Base-by-base conservation (phyloP, 495 filamentous ascomycete genomes). In the Talaromyces ruber region DNA sequence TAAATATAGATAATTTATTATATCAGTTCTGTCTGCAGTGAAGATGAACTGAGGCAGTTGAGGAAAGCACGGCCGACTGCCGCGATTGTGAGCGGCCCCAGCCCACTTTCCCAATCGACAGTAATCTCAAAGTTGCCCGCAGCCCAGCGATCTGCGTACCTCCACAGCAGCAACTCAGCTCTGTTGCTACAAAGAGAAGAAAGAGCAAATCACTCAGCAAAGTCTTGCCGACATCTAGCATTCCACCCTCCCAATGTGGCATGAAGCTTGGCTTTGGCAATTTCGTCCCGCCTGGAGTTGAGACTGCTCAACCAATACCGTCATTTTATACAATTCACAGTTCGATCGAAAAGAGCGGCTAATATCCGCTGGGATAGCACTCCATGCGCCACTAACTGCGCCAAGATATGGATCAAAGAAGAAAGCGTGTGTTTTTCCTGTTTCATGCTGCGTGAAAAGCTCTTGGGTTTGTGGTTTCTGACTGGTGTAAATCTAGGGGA, bases 401-500 rank as follows among this genome's bases (percentile, higher is more conserved):
- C 9, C 6, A 53, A 47, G 54, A 54, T 58, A 96, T 97, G 92
- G 91, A 96, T 78, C 86, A 90, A 73, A 82, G 81, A 74, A 85
- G 88, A 70, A 93, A 94, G 81, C 88, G 92, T 93, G 77, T 69
- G 83, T 61, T 16, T 50, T 53, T 22, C 45, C 51, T 45, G 28
- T 43, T 54, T 59, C 5, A 30, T 22, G 53, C 58, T 28, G 25
- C 25, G 26, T 3, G 29, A 21, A n/a, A 26, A 59, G 16, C 55
- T 62, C 65, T 73, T 71, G 66, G 8, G 57, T 6, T 5, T 47
- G 64, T 63, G 63, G 60, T 62, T 28, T 57, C 62, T 66, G 32
- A 62, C 60, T 62, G 26, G 29, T 9, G 34, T 47, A 6, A 59
- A 39, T 65, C 45, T 63, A 97, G 93, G 92, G 74, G 92, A 97